phyloP scores from a whole-genome alignment of 495 filamentous ascomycete genomes.

The Aspergillus avenaceus region DNA sequence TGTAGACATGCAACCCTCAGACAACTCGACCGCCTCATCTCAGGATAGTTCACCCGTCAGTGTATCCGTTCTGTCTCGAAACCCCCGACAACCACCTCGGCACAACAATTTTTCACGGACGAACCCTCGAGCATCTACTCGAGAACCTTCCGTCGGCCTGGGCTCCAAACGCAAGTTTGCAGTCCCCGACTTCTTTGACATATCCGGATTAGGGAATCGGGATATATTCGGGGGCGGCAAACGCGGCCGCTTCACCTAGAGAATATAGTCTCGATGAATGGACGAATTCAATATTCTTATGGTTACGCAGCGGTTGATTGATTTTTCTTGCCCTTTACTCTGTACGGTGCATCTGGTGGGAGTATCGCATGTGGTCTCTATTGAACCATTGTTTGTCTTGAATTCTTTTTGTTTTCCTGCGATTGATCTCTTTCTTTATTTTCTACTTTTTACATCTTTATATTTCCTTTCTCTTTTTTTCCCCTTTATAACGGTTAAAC shows the following conservation, averaged over 20 bases:
- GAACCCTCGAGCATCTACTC: constrained; percentile 39
- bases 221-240: constrained; percentile 68
- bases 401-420: constrained; percentile 10
- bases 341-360: constrained; percentile 40
- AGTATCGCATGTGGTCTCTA: constrained; percentile 33
- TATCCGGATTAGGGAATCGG: constrained; percentile 63
- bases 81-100: constrained; percentile 47
- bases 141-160: constrained; percentile 42
- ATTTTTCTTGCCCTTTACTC: constrained; percentile 9
- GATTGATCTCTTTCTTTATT: constrained; percentile 12
- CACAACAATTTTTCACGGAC: constrained; percentile 39
- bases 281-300: constrained; percentile 37
- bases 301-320: constrained; percentile 33
- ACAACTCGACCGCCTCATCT: constrained; percentile 29
- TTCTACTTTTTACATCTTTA: constrained; percentile 6
- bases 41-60: constrained; percentile 41
- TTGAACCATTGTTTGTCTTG: constrained; percentile 12
- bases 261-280: constrained; percentile 33
- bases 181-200: constrained; percentile 76
- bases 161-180: constrained; percentile 78
- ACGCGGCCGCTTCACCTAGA: constrained; percentile 63
- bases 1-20: constrained; percentile 54
- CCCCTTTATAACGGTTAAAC: constrained; percentile 17
- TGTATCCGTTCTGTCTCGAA: constrained; percentile 50
- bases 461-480: constrained; percentile 10